Base-by-base conservation (phyloP, 108 stramenopile genomes). In the Nitzschia palea region DNA sequence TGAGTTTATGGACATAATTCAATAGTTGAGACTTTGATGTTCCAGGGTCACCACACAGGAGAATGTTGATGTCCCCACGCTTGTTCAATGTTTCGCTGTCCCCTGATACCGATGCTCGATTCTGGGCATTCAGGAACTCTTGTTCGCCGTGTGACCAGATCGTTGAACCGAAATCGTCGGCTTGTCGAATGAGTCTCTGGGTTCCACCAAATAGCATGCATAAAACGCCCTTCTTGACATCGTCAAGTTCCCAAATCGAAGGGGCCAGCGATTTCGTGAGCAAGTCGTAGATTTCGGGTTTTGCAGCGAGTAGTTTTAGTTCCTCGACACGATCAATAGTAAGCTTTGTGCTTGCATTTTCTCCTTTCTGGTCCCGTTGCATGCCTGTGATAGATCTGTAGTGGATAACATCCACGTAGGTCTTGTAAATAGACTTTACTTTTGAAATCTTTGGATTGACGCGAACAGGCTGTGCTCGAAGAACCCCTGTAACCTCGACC, bases 121-220 rank as follows among this genome's bases (percentile, higher is more conserved):
- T 80, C 9, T 61, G 51, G 3, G 77, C 68, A 22, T 68, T 65
- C 8, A 72, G 68, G 17, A 73, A 71, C n/a, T 68, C 67, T 22
- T 30, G 42, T 45, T 52, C 57, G 29, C 67, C 44, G n/a, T n/a
- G n/a, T n/a, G n/a, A n/a, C n/a, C n/a, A n/a, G n/a, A n/a, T n/a
- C n/a, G n/a, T n/a, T n/a, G n/a, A n/a, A n/a, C n/a, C n/a, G n/a
- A n/a, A n/a, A 43, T 78, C 73, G 31, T 77, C 58, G 26, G 62
- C 55, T 10, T 62, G 65, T 54, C 80, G 70, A 29, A 83, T 77
- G 48, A 84, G 82, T 9, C 71, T 70, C 26, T 80, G 73, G 72
- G 92, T 96, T 15, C 99, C 99, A 3, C 98, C 99, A 75, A 99
- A 97, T 31, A 99, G 80, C 97, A 96, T 97, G 70, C 95, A 98